phyloP scores from a whole-genome alignment of 1,284 basidiomycete genomes.

The Cutaneotrichosporon mucoides region DNA sequence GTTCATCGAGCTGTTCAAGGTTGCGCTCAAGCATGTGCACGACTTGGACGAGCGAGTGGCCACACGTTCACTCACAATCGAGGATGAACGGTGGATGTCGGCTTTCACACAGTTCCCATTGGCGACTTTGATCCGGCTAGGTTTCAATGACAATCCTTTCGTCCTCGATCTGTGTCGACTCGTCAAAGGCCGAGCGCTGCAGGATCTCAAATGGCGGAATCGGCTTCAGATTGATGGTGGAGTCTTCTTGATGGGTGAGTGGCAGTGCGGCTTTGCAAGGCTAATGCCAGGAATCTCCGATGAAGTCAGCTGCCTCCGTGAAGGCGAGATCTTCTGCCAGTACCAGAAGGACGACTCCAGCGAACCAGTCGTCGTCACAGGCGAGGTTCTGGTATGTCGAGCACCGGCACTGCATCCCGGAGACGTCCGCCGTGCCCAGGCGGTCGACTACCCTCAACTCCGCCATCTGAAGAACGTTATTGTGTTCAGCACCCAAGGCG shows the following conservation, averaged over 20 bases:
- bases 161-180: conserved; percentile 42
- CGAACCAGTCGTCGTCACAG: conserved; percentile 28
- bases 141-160: conserved; percentile 41
- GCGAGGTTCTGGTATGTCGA: conserved; percentile 43
- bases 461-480: conserved; percentile 47
- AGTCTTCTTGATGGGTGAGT: conserved; percentile 44
- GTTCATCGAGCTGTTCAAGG: conserved; percentile 38
- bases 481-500: conserved; percentile 44
- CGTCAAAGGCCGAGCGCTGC: conserved; percentile 39
- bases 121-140: conserved; percentile 32
- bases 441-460: conserved; percentile 41
- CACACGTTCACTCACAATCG: conserved; percentile 14
- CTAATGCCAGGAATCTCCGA: conserved; percentile 39
- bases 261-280: too few species aligned
- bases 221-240: conserved; percentile 38
- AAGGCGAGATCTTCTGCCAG: conserved; percentile 48
- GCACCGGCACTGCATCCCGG: conserved; percentile 46
- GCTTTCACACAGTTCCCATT: conserved; percentile 43
- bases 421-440: conserved; percentile 40
- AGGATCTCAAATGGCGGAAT: conserved; percentile 49
- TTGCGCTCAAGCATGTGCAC: conserved; percentile 32
- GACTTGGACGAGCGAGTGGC: conserved; percentile 32
- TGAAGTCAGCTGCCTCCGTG: conserved; percentile 37
- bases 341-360: conserved; percentile 35
- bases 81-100: conserved; percentile 26